Evolutionary conservation across 352 stramenopile genomes (phyloP).

Genomic region (Phytophthora idaei): DNA sequence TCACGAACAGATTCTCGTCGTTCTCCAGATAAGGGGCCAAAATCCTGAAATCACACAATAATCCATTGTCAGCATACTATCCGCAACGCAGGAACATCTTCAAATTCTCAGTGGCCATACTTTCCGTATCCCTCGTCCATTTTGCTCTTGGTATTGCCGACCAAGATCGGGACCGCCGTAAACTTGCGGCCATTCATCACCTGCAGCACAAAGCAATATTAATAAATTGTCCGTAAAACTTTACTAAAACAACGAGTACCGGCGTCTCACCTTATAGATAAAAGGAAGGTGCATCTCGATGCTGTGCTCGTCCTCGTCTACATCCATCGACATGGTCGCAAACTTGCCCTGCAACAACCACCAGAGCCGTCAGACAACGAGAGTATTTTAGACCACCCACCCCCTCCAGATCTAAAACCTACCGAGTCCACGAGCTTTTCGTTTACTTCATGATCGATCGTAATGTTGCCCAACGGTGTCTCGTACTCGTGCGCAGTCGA

Average conservation of each 20-base stretch:
- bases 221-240: background rate
- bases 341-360: constrained; percentile 62
- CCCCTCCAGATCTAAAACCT: background rate
- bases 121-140: constrained; percentile 89
- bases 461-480: constrained; percentile 94
- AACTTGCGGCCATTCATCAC: constrained; percentile 82
- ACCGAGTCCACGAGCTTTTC: constrained; percentile 87
- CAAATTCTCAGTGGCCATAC: constrained; percentile 30
- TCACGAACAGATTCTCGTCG: constrained; percentile 93
- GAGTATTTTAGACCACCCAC: background rate
- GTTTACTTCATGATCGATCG: constrained; percentile 91
- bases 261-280: constrained; percentile 79
- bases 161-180: constrained; percentile 94
- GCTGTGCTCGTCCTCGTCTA: constrained; percentile 96
- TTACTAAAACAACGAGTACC: background rate
- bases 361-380: background rate
- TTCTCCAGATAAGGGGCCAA: constrained; percentile 93
- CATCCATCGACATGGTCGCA: constrained; percentile 74
- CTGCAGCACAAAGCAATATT: constrained; percentile 21
- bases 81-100: background rate
- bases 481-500: constrained; percentile 89
- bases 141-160: constrained; percentile 90
- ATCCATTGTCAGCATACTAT: background rate
- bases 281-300: constrained; percentile 98
- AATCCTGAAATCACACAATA: constrained; percentile 51